Evolutionary conservation across 148 eudicot species (phyloP).

Genomic region (Polygonum aviculare): DNA sequence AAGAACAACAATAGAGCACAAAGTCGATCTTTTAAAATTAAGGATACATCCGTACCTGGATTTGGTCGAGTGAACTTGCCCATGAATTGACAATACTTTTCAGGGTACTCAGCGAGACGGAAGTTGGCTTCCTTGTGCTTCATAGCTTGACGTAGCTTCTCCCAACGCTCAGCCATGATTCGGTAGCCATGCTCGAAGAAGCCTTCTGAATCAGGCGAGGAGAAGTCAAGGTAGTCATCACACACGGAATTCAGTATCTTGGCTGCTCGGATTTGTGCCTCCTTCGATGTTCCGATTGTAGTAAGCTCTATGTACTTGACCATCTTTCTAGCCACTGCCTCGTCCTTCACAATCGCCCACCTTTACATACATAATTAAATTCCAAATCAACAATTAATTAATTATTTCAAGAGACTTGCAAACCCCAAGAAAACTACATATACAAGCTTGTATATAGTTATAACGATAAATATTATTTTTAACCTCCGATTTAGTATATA

Average conservation of each 20-base stretch:
- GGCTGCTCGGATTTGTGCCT: conserved; percentile 70
- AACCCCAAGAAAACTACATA: too few relatives aligned
- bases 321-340: conserved; percentile 60
- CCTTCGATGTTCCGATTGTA: conserved; percentile 82
- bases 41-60: conserved; percentile 38
- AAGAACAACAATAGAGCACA: too few relatives aligned
- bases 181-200: conserved; percentile 37
- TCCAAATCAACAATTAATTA: too few relatives aligned
- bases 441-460: too few relatives aligned
- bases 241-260: conserved; percentile 47
- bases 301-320: conserved; percentile 46
- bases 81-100: conserved; percentile 37
- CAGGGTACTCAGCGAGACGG: conserved; percentile 29
- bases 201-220: conserved; percentile 9
- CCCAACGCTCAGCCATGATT: conserved; percentile 56
- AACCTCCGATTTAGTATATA: too few relatives aligned
- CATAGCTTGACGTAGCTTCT: conserved; percentile 37
- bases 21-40: not conserved
- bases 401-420: too few relatives aligned
- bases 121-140: conserved; percentile 18
- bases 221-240: conserved; percentile 26
- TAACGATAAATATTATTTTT: too few relatives aligned
- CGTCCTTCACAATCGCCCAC: conserved; percentile 87
- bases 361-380: conserved; percentile 16
- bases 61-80: conserved; percentile 23